A percentile compares a stretch with the other conserved stretches of the same genome.
Conservation (phyloP, 2,329 filamentous ascomycete species). For the Apiospora hydei region DNA sequence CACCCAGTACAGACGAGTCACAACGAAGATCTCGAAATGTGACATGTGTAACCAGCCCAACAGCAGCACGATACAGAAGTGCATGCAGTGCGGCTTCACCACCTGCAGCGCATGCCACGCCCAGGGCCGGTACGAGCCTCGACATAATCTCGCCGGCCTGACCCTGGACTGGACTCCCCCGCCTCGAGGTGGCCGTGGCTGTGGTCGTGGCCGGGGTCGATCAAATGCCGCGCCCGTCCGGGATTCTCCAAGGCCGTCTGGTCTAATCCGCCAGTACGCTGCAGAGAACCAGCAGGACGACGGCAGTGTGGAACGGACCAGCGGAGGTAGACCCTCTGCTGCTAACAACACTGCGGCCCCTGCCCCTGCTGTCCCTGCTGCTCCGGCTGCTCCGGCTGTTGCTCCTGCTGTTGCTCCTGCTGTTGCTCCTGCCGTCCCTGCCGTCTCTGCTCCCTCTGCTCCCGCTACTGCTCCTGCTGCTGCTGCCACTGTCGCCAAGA, state of each 20-base stretch:
- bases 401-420: background rate
- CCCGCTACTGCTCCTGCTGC: background rate
- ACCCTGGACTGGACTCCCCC: conserved; percentile 28
- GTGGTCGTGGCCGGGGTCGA: background rate
- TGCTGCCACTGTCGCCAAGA: background rate
- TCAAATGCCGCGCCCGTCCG: background rate
- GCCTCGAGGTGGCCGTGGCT: background rate
- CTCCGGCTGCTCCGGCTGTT: background rate
- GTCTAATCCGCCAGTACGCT: background rate
- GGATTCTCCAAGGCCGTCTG: background rate
- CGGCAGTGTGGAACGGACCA: too few relatives aligned
- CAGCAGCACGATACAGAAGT: conserved; percentile 30
- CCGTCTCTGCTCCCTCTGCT: background rate
- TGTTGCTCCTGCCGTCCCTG: background rate
- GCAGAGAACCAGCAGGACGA: background rate
- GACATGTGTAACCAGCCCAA: conserved; percentile 26
- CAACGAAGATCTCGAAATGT: conserved; percentile 21
- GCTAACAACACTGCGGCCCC: background rate
- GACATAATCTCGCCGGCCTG: conserved; percentile 26
- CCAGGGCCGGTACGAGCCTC: conserved; percentile 26
- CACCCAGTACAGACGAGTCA: conserved; percentile 24
- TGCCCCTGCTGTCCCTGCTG: background rate
- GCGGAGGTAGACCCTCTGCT: background rate
- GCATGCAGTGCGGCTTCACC: conserved; percentile 28
- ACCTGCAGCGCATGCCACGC: conserved; percentile 31